A percentile compares a stretch with the other conserved stretches of the same genome.
These are phyloP conservation scores for Spergularia azorica DNA, from an alignment of 179 eudicot genomes.

Conservation along the genomic window DNA sequence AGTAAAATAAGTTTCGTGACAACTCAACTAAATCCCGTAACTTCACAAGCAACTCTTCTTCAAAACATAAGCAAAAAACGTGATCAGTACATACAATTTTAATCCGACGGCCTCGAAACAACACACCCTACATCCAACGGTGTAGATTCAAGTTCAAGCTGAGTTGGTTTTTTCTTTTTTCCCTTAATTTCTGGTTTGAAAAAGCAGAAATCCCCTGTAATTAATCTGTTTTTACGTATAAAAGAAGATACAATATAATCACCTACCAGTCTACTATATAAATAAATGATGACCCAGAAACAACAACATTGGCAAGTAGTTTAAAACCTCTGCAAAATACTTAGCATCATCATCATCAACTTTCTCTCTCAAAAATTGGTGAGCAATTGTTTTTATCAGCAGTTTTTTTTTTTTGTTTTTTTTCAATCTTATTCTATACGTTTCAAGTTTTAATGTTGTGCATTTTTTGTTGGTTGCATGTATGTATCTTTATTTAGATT, in stretches of 20 bases:
- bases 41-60: too few species aligned
- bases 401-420: too few species aligned
- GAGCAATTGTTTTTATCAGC: slow-evolving; percentile 18
- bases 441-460: neutral
- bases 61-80: too few species aligned
- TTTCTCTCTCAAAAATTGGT: neutral
- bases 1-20: too few species aligned
- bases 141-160: neutral
- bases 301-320: too few species aligned
- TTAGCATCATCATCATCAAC: neutral
- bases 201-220: slow-evolving; percentile 23
- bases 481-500: neutral
- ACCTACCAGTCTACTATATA: slow-evolving; percentile 22
- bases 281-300: slow-evolving; percentile 5
- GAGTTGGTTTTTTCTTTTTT: neutral
- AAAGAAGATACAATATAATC: too few species aligned
- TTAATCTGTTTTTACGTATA: too few species aligned
- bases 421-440: slow-evolving; percentile 5
- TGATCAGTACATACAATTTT: too few species aligned
- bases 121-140: neutral
- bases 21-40: too few species aligned
- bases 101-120: too few species aligned
- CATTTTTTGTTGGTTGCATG: neutral
- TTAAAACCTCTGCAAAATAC: neutral
- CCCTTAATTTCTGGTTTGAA: neutral